Percentiles rank a stretch among this genome's conserved stretches.
phyloP scores from a whole-genome alignment of 2,329 filamentous ascomycete genomes.

The Fusarium algeriense region DNA sequence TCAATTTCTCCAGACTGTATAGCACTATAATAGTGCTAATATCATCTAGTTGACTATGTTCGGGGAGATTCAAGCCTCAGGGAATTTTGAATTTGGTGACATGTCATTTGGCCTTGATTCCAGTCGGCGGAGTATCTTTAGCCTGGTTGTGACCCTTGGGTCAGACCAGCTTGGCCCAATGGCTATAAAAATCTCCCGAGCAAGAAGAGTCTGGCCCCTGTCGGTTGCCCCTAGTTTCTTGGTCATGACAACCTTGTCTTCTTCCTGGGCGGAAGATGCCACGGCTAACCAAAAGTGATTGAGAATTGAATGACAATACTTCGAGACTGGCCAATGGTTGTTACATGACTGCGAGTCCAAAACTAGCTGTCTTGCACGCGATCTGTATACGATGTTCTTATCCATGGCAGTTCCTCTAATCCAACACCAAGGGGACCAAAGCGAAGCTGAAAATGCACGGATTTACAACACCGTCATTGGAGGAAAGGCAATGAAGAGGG shows the following conservation, averaged over 20 bases:
- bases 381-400: constrained; percentile 14
- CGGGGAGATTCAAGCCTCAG: constrained; percentile 25
- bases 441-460: constrained; percentile 1
- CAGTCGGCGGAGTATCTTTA: constrained; percentile 20
- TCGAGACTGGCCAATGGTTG: constrained; percentile 9
- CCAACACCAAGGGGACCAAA: not conserved
- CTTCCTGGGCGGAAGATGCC: constrained; percentile 10
- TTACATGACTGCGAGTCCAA: constrained; percentile 7
- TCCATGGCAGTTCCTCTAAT: not conserved
- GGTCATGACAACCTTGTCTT: constrained; percentile 30
- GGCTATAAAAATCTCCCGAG: constrained; percentile 46
- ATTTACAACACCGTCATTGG: not conserved
- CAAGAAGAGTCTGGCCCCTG: constrained; percentile 34
- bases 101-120: constrained; percentile 24
- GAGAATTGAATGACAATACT: constrained; percentile 16
- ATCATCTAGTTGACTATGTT: constrained; percentile 15
- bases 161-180: constrained; percentile 31
- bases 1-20: constrained; percentile 3
- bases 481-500: not conserved
- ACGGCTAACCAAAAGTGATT: constrained; percentile 16
- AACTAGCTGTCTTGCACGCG: constrained; percentile 12
- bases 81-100: constrained; percentile 18
- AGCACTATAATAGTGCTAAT: constrained; percentile 5
- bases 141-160: constrained; percentile 37
- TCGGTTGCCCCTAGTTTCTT: constrained; percentile 23